Base-by-base conservation (phyloP, 805 yeast species). In the Metschnikowia shivogae region DNA sequence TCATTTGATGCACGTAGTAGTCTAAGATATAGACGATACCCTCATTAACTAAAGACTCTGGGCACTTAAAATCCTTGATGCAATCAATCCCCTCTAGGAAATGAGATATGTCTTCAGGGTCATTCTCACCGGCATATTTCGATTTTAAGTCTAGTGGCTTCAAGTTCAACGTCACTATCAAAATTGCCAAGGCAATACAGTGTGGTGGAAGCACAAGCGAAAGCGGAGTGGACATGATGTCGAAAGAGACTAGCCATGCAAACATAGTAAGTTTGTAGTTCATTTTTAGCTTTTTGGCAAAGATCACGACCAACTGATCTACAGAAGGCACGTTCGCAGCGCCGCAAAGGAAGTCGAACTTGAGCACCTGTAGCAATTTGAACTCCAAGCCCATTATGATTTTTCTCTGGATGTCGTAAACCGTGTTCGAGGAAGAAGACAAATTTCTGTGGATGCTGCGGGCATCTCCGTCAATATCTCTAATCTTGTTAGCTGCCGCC, bases 201-300 rank as follows among this genome's bases (percentile, higher is more conserved):
- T 88, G 92, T 3, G 87, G 82, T 1, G 96, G 93, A 7, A 80
- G 74, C 55, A 79, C 82, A 30, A 89, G 63, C 8, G 81, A 73
- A 13, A 84, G 70, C 31, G 86, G 87, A 2, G 95, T 80, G 44
- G 81, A 76, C 58, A 82, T 79, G 9, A 81, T 69, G 60, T 89
- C 97, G 54, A 80, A 80, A n/a, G 82, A 71, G 2, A 89, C 72
- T n/a, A 79, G 63, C 96, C 96, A 89, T 2, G 86, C 80, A 32
- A 79, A 61, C 52, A 74, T 68, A 4, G 82, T 74, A 9, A 74
- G 59, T 12, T 76, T 72, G 52, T 75, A 71, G 19, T 73, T 68
- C 11, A 81, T 49, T 1, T 64, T 60, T 39, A 74, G 66, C 43
- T 67, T 73, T 58, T 78, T 86, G 36, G 77, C 74, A 50, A 77